Percentiles rank a stretch among this genome's conserved stretches.
Evolutionary conservation across 306 rosid species (phyloP).

Genomic region (Vigna radiata): DNA sequence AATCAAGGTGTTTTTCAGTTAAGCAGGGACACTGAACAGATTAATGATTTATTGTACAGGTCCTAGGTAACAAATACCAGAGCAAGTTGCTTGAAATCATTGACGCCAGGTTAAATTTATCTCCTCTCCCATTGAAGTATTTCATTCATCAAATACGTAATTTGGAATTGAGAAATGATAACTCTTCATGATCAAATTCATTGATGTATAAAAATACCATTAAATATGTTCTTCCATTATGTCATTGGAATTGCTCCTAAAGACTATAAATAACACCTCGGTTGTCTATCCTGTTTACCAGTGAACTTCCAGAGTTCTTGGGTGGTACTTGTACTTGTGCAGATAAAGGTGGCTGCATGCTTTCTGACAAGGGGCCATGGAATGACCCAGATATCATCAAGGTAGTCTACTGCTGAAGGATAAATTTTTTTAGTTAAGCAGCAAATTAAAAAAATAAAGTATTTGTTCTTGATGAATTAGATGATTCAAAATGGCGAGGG

Average conservation of each 20-base stretch:
- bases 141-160: conserved; percentile 7
- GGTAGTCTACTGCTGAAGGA: conserved; percentile 55
- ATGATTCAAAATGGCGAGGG: conserved; percentile 85
- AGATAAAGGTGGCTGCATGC: conserved; percentile 95
- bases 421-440: background rate
- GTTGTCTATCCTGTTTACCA: conserved; percentile 44
- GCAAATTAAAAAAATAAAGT: conserved; percentile 38
- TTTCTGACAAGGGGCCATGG: conserved; percentile 99
- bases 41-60: conserved; percentile 56
- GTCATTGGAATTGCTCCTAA: background rate
- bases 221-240: background rate
- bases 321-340: conserved; percentile 96
- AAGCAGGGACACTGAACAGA: conserved; percentile 37
- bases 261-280: conserved; percentile 22
- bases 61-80: conserved; percentile 93
- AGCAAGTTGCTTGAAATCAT: conserved; percentile 96
- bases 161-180: background rate
- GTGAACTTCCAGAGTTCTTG: conserved; percentile 93
- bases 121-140: conserved; percentile 18
- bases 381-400: conserved; percentile 78
- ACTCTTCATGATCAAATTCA: conserved; percentile 13
- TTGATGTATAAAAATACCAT: background rate
- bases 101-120: conserved; percentile 71
- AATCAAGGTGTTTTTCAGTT: conserved; percentile 29
- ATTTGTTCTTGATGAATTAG: conserved; percentile 53